These are phyloP conservation scores for Centaurea solstitialis DNA, from an alignment of 129 eudicot genomes.

Conservation along the genomic window DNA sequence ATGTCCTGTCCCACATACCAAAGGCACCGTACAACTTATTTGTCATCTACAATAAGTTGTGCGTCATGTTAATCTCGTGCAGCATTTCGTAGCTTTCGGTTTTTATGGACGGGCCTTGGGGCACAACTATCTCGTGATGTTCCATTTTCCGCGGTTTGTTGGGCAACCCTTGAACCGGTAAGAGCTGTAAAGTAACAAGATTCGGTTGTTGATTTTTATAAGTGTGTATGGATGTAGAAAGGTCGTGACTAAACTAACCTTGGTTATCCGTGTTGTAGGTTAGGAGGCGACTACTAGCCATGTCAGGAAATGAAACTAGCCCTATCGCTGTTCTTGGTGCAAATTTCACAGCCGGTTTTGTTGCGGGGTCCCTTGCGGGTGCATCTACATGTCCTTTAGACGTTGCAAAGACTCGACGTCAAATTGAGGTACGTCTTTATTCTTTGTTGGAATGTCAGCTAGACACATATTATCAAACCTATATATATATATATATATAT, in stretches of 20 bases:
- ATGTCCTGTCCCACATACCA: neutral
- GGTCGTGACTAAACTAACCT: neutral
- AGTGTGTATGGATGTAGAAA: neutral
- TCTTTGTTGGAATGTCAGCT: neutral
- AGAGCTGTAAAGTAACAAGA: slow-evolving; percentile 16
- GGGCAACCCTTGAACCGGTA: slow-evolving; percentile 94
- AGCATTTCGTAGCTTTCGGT: slow-evolving; percentile 57
- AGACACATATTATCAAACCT: neutral
- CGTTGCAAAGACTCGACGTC: slow-evolving; percentile 90
- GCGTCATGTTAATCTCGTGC: neutral
- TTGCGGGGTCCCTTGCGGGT: slow-evolving; percentile 89
- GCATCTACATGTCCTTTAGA: slow-evolving; percentile 88
- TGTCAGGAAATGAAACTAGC: slow-evolving; percentile 48
- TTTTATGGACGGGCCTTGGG: slow-evolving; percentile 92
- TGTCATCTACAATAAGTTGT: neutral
- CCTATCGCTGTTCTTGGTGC: slow-evolving; percentile 54
- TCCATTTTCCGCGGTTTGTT: slow-evolving; percentile 95
- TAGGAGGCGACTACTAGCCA: slow-evolving; percentile 53
- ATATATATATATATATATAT: too few relatives aligned
- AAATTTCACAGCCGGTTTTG: slow-evolving; percentile 84
- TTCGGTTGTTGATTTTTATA: neutral
- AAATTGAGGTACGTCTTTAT: slow-evolving; percentile 65
- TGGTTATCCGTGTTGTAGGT: slow-evolving; percentile 33
- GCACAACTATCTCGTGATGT: slow-evolving; percentile 95
- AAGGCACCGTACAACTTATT: neutral